Conservation (phyloP, 768 basidiomycete species). For the Tulasnella sp. region DNA sequence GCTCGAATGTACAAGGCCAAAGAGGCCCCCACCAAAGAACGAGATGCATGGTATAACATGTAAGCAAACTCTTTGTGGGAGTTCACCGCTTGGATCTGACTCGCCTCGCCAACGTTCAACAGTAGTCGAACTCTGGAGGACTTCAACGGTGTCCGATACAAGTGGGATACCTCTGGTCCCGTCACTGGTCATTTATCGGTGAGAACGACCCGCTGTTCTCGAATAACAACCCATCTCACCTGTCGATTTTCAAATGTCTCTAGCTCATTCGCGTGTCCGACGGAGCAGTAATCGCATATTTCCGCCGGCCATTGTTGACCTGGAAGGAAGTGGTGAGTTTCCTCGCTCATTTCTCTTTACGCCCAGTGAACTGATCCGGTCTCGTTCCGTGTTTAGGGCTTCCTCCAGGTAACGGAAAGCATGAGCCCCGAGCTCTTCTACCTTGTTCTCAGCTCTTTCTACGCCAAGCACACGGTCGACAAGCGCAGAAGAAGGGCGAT, state of each 20-base stretch:
- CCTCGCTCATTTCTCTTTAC: not conserved
- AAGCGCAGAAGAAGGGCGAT: not conserved
- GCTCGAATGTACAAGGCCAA: conserved; percentile 3
- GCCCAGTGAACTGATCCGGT: not conserved
- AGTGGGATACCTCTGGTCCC: not conserved
- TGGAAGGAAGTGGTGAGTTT: conserved; percentile 1
- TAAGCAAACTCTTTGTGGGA: not conserved
- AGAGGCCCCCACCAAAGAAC: not conserved
- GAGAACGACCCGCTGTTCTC: not conserved
- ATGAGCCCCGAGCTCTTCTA: conserved; percentile 1
- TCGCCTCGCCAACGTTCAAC: not conserved
- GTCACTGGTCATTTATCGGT: not conserved
- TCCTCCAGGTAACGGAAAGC: not conserved
- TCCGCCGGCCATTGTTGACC: not conserved
- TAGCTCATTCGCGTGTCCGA: not conserved
- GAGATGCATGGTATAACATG: conserved; percentile 12
- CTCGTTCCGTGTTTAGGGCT: not conserved
- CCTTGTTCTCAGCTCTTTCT: not conserved
- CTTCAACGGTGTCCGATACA: not conserved
- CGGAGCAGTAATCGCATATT: not conserved
- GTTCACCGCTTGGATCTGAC: not conserved
- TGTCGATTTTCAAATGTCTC: not conserved
- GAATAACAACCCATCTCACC: not conserved
- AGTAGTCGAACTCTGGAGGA: not conserved
- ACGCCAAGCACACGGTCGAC: not conserved